These are phyloP conservation scores for Agrocybe pediades DNA, from an alignment of 768 basidiomycete genomes.

Conservation along the genomic window DNA sequence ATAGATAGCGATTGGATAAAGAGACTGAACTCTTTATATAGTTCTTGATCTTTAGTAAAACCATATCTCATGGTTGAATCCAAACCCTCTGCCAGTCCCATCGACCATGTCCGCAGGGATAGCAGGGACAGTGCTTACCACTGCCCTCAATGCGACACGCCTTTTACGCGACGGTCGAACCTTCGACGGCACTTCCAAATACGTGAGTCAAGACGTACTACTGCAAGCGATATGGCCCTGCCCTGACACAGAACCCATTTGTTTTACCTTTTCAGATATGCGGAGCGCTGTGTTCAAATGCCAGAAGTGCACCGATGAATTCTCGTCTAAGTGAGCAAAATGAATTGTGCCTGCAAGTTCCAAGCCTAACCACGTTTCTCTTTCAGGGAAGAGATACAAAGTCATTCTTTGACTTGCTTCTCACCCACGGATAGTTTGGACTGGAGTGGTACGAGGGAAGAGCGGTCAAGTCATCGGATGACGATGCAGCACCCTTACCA, in stretches of 20 bases:
- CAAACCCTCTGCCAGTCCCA: constrained; percentile 20
- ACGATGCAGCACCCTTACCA: constrained; percentile 9
- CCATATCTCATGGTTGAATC: constrained; percentile 19
- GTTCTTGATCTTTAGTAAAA: constrained; percentile 14
- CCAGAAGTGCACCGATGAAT: constrained; percentile 25
- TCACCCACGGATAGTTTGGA: constrained; percentile 4
- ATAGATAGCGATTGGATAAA: constrained; percentile 7
- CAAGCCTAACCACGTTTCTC: neutral
- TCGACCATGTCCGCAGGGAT: constrained; percentile 34
- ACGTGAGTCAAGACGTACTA: constrained; percentile 22
- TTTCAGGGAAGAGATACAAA: constrained; percentile 21
- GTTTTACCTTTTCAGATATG: constrained; percentile 20
- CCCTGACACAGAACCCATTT: constrained; percentile 5
- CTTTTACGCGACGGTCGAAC: constrained; percentile 38
- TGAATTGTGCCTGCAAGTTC: neutral
- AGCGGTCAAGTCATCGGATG: constrained; percentile 1
- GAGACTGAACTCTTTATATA: constrained; percentile 10
- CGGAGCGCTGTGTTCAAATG: constrained; percentile 26
- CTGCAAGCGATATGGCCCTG: constrained; percentile 10
- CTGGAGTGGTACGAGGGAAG: constrained; percentile 13
- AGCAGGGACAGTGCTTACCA: constrained; percentile 35
- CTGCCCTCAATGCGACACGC: constrained; percentile 35
- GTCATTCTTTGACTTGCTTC: constrained; percentile 19
- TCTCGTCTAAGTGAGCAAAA: constrained; percentile 18
- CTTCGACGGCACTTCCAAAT: constrained; percentile 36